Evolutionary conservation across 2,329 filamentous ascomycete genomes (phyloP).

Genomic region (Cordyceps pruinosa): DNA sequence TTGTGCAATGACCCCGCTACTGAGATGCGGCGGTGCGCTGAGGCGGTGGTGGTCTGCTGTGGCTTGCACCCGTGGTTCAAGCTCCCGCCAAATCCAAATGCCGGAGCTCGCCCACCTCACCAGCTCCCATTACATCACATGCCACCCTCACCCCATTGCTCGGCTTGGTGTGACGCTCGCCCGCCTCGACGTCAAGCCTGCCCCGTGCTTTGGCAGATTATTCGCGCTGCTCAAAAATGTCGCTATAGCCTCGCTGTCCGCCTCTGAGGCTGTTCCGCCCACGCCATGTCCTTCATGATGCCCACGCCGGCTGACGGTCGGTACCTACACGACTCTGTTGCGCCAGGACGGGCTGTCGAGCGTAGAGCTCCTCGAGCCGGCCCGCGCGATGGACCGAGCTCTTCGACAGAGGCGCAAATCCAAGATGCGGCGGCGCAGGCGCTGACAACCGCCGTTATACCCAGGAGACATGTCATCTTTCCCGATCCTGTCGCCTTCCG

Average conservation of each 20-base stretch:
- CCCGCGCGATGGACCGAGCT: conserved; percentile 18
- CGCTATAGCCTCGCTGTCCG: conserved; percentile 4
- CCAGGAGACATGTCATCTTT: conserved; percentile 45
- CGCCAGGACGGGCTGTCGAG: conserved; percentile 16
- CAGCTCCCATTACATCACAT: conserved; percentile 19
- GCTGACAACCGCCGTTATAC: conserved; percentile 19
- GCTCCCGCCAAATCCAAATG: background rate
- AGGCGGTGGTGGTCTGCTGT: no score
- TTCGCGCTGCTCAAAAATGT: conserved; percentile 5
- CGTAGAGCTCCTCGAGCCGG: conserved; percentile 19
- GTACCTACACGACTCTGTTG: conserved; percentile 20
- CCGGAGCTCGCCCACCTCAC: background rate
- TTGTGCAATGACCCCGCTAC: background rate
- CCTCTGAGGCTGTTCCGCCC: conserved; percentile 22
- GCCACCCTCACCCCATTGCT: conserved; percentile 12
- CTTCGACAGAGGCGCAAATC: conserved; percentile 14
- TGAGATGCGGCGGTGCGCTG: background rate
- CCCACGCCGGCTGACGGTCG: conserved; percentile 25
- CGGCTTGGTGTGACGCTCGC: conserved; percentile 1
- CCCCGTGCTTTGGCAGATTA: background rate
- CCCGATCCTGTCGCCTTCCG: conserved; percentile 52
- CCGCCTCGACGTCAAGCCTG: background rate
- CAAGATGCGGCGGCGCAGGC: conserved; percentile 18
- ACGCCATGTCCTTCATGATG: conserved; percentile 35
- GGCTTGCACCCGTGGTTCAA: no score